Conservation (phyloP, 1,284 basidiomycete species). For the Cryptococcus deneoformans region DNA sequence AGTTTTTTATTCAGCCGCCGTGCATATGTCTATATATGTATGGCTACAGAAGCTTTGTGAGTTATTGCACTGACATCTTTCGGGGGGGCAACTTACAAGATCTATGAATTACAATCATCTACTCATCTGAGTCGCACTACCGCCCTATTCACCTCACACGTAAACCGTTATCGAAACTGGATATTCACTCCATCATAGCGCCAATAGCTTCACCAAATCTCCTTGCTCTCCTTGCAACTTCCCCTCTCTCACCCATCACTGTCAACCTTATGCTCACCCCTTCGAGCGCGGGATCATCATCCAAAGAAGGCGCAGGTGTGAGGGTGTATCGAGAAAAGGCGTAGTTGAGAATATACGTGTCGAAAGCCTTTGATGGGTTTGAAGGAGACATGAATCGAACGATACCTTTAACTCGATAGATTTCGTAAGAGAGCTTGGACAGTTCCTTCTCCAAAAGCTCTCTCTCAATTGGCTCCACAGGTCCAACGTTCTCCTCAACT, state of each 20-base stretch:
- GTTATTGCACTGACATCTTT: too few species aligned
- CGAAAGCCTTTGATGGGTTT: conserved; percentile 24
- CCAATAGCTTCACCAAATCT: conserved; percentile 59
- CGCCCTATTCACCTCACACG: too few species aligned
- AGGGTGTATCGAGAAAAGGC: conserved; percentile 82
- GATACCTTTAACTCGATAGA: conserved; percentile 66
- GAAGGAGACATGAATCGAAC: conserved; percentile 54
- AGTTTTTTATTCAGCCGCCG: too few species aligned
- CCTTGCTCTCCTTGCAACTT: conserved; percentile 61
- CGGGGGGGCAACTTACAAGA: too few species aligned
- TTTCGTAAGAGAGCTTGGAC: conserved; percentile 51
- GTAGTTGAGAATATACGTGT: conserved; percentile 73
- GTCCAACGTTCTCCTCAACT: conserved; percentile 2
- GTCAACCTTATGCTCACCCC: conserved; percentile 61
- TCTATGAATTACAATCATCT: too few species aligned
- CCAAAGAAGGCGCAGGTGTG: conserved; percentile 51
- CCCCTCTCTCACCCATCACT: conserved; percentile 82
- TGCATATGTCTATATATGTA: too few species aligned
- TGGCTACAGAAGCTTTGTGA: too few species aligned
- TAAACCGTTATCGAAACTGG: too few species aligned
- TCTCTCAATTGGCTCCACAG: conserved; percentile 35
- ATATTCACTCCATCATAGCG: conserved; percentile 10
- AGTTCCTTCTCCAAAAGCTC: conserved; percentile 36
- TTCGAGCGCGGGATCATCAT: conserved; percentile 37
- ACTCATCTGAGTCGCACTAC: too few species aligned